These are phyloP conservation scores for Puccinia novopanici DNA, from an alignment of 1,284 basidiomycete species.

Conservation along the genomic window DNA sequence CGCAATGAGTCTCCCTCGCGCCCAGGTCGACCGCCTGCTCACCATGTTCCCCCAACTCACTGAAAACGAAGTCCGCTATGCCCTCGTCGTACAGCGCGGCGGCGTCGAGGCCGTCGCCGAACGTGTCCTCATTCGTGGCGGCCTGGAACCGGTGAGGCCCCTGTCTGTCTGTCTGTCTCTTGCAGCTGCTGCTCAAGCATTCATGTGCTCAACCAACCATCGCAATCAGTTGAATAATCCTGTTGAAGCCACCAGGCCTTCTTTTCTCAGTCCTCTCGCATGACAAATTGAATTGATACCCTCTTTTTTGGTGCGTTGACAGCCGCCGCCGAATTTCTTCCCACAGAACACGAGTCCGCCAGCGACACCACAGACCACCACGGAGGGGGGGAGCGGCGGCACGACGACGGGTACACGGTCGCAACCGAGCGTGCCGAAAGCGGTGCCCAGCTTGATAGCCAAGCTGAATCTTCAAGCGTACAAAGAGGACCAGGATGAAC, in stretches of 20 bases:
- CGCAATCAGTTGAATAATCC: too few species aligned
- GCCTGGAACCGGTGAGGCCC: conserved; percentile 21
- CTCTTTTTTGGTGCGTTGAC: not conserved
- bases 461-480: conserved; percentile 31
- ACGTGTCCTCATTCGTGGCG: conserved; percentile 24
- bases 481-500: conserved; percentile 27
- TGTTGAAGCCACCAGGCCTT: too few species aligned
- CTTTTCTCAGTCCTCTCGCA: too few species aligned
- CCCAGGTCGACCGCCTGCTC: conserved; percentile 26
- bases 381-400: too few species aligned
- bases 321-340: conserved; percentile 43
- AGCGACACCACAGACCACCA: not conserved
- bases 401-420: not conserved
- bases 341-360: not conserved
- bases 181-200: too few species aligned
- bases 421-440: conserved; percentile 19
- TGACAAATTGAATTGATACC: not conserved
- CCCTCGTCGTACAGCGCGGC: conserved; percentile 16
- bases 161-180: not conserved
- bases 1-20: conserved; percentile 1
- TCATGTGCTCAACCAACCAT: too few species aligned
- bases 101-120: conserved; percentile 39
- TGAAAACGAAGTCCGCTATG: conserved; percentile 44
- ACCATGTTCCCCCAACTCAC: conserved; percentile 40
- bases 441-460: conserved; percentile 22